These are phyloP conservation scores for Amyloporia xantha DNA, from an alignment of 768 basidiomycete species.

Conservation along the genomic window DNA sequence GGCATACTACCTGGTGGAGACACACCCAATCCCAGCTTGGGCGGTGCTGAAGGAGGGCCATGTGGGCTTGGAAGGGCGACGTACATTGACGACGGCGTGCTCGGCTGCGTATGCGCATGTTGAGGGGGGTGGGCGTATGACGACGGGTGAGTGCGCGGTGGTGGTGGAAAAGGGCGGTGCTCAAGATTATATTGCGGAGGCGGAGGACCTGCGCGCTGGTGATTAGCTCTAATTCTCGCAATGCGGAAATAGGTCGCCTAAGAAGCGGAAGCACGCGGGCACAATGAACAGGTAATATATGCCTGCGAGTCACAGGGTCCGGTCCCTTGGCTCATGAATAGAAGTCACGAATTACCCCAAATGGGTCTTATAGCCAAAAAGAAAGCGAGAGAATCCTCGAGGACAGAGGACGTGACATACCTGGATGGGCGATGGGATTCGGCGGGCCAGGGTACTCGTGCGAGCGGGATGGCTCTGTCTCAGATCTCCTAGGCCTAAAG, in stretches of 20 bases:
- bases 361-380: too few relatives aligned
- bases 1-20: neutral
- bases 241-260: too few relatives aligned
- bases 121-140: conserved; percentile 10
- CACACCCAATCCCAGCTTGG: conserved; percentile 3
- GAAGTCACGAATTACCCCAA: too few relatives aligned
- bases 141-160: conserved; percentile 15
- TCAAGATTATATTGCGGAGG: too few relatives aligned
- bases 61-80: conserved; percentile 14
- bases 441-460: conserved; percentile 15
- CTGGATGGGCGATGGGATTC: conserved; percentile 1
- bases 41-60: conserved; percentile 4
- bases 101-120: conserved; percentile 17
- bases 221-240: too few relatives aligned
- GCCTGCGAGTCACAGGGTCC: too few relatives aligned
- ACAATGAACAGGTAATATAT: too few relatives aligned
- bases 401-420: too few relatives aligned
- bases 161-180: neutral
- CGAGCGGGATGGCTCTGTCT: conserved; percentile 14
- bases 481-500: conserved; percentile 8
- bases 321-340: too few relatives aligned
- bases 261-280: too few relatives aligned
- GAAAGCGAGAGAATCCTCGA: too few relatives aligned
- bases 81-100: conserved; percentile 18
- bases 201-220: too few relatives aligned